A percentile compares a stretch with the other conserved stretches of the same genome.
These are phyloP conservation scores for Cladorrhinum samala DNA, from an alignment of 495 filamentous ascomycete species.

Conservation along the genomic window DNA sequence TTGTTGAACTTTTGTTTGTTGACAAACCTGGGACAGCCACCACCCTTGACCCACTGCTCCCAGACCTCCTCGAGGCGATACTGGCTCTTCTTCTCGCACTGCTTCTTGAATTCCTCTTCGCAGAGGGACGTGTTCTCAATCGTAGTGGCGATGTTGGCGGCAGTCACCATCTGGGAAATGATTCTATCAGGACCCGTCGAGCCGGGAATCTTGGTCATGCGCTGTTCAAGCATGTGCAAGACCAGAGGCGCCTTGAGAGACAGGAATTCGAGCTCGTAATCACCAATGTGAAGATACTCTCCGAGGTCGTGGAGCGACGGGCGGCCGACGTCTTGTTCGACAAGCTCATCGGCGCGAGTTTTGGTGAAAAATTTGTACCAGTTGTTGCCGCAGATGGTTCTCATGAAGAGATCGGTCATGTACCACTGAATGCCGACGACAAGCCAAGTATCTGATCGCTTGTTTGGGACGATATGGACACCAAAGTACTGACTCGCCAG, in stretches of 20 bases:
- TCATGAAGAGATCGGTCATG: constrained; percentile 89
- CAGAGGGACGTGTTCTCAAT: constrained; percentile 64
- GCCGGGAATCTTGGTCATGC: constrained; percentile 79
- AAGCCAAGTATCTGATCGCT: constrained; percentile 81
- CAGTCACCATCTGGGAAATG: constrained; percentile 71
- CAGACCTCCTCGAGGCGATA: constrained; percentile 82
- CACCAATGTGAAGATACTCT: constrained; percentile 67
- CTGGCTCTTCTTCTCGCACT: constrained; percentile 82
- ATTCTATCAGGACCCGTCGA: constrained; percentile 78
- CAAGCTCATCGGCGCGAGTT: constrained; percentile 69
- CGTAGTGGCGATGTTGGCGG: constrained; percentile 74
- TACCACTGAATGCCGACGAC: constrained; percentile 86
- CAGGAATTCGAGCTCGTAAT: constrained; percentile 81
- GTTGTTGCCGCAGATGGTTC: constrained; percentile 83
- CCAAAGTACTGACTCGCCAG: constrained; percentile 93
- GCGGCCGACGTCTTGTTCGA: constrained; percentile 72
- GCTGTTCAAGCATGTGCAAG: constrained; percentile 85
- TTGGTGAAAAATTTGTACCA: constrained; percentile 91
- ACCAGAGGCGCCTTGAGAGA: constrained; percentile 86
- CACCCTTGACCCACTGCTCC: constrained; percentile 83
- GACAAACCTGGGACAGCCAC: constrained; percentile 80
- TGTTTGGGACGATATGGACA: constrained; percentile 75
- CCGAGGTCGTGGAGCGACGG: constrained; percentile 81
- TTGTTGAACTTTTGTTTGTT: constrained; percentile 92
- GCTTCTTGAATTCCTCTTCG: constrained; percentile 65